Evolutionary conservation across 805 yeast species (phyloP).

Genomic region (Candida sphagnicola): DNA sequence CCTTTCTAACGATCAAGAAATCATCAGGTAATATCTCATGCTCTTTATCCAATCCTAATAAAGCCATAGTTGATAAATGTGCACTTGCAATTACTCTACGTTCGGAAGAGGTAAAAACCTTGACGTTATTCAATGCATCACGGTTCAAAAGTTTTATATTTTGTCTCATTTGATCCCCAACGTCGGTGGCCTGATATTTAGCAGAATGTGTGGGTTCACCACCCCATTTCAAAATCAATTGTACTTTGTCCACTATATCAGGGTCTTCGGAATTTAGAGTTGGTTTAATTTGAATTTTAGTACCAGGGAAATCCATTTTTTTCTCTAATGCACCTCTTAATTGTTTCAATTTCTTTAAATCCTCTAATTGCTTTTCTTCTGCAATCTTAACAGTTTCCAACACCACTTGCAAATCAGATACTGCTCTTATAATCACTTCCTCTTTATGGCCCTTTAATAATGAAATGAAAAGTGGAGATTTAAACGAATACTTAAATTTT

Average conservation of each 20-base stretch:
- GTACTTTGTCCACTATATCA: conserved; percentile 87
- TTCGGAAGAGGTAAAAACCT: conserved; percentile 87
- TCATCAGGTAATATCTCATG: conserved; percentile 59
- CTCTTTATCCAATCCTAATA: conserved; percentile 60
- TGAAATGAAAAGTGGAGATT: conserved; percentile 80
- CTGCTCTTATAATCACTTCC: conserved; percentile 92
- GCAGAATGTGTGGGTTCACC: conserved; percentile 99
- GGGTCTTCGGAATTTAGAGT: conserved; percentile 56
- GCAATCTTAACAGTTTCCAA: conserved; percentile 82
- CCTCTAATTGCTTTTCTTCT: conserved; percentile 74
- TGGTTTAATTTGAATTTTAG: conserved; percentile 94
- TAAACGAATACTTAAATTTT: conserved; percentile 92
- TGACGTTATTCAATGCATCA: conserved; percentile 78
- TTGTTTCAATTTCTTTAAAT: conserved; percentile 68
- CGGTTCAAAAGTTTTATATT: conserved; percentile 83
- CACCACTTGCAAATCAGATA: conserved; percentile 79
- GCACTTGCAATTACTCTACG: conserved; percentile 94
- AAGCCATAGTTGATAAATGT: conserved; percentile 74
- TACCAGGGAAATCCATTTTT: conserved; percentile 89
- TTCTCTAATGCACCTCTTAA: conserved; percentile 81
- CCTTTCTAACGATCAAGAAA: conserved; percentile 79
- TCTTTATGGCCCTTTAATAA: conserved; percentile 90
- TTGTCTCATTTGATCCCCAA: conserved; percentile 94
- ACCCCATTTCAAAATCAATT: conserved; percentile 96
- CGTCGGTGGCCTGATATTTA: conserved; percentile 85